Conservation (phyloP, 768 basidiomycete species). For the Botryobasidium botryosum region DNA sequence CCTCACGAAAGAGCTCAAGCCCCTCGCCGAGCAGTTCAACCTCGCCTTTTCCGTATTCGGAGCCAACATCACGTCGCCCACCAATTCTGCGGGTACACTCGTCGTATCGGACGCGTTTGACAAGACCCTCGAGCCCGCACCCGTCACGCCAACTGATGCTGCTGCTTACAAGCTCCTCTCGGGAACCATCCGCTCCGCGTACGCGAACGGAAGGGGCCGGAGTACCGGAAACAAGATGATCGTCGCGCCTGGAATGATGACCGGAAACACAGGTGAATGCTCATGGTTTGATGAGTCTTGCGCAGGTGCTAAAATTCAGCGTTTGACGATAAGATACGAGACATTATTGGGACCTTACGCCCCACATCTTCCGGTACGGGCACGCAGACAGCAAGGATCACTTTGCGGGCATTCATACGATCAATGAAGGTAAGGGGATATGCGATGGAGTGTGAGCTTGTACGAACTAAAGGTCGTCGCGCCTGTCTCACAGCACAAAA, state of each 20-base stretch:
- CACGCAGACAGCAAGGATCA: slow-evolving; percentile 6
- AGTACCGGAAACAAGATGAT: slow-evolving; percentile 8
- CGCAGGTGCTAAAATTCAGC: background rate
- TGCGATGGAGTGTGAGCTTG: too few relatives aligned
- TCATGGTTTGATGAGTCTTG: background rate
- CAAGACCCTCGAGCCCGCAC: slow-evolving; percentile 46
- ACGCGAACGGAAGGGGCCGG: slow-evolving; percentile 14
- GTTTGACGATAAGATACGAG: slow-evolving; percentile 28
- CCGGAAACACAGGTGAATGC: slow-evolving; percentile 3
- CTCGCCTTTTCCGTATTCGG: slow-evolving; percentile 9
- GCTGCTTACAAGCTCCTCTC: slow-evolving; percentile 34
- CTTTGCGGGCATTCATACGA: slow-evolving; percentile 39
- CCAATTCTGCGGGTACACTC: slow-evolving; percentile 25
- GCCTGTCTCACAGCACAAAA: background rate
- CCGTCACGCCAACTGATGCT: slow-evolving; percentile 34
- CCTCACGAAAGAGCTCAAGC: slow-evolving; percentile 5
- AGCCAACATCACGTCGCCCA: slow-evolving; percentile 1
- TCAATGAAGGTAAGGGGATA: slow-evolving; percentile 44
- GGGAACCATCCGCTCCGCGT: slow-evolving; percentile 40
- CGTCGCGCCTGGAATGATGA: slow-evolving; percentile 26
- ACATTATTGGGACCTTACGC: slow-evolving; percentile 35
- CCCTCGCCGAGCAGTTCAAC: slow-evolving; percentile 6
- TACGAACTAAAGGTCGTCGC: too few relatives aligned
- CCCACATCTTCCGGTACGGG: slow-evolving; percentile 54
- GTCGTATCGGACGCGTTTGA: slow-evolving; percentile 32